Conservation (phyloP, 495 filamentous ascomycete genomes). For the Penicillium robsamsonii region DNA sequence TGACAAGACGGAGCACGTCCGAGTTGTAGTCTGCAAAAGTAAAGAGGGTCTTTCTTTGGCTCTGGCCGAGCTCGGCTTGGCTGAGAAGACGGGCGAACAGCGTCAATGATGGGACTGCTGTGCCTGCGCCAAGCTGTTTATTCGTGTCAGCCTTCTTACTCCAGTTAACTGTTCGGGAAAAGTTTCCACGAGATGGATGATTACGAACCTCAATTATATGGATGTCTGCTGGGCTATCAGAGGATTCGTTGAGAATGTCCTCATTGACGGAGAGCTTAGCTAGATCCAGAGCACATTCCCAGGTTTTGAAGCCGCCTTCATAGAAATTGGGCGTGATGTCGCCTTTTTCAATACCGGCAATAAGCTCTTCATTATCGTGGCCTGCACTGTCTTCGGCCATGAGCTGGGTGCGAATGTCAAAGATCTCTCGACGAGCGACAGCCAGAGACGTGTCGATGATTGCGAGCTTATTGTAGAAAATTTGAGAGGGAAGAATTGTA, state of each 20-base stretch:
- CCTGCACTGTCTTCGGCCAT: constrained; percentile 76
- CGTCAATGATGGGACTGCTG: constrained; percentile 76
- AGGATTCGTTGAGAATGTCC: constrained; percentile 12
- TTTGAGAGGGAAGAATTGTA: constrained; percentile 68
- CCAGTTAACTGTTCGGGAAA: not conserved
- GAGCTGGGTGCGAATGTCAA: constrained; percentile 89
- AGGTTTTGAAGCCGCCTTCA: constrained; percentile 98
- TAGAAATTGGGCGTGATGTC: constrained; percentile 91
- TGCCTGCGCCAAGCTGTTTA: constrained; percentile 80
- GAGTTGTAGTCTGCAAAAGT: constrained; percentile 88
- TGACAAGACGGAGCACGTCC: constrained; percentile 79
- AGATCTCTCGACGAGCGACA: constrained; percentile 83
- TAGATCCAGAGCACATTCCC: constrained; percentile 92
- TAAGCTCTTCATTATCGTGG: constrained; percentile 44
- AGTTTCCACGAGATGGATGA: not conserved
- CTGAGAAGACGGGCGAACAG: constrained; percentile 69
- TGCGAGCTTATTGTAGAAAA: constrained; percentile 65
- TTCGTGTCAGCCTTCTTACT: not conserved
- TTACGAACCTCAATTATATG: constrained; percentile 74
- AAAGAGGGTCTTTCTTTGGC: constrained; percentile 50
- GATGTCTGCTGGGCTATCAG: constrained; percentile 37
- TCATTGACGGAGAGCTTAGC: constrained; percentile 55
- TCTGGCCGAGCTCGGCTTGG: constrained; percentile 24
- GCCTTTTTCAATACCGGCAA: constrained; percentile 65
- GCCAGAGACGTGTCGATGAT: constrained; percentile 48